These are phyloP conservation scores for Tetracladium maxilliforme DNA, from an alignment of 2,329 filamentous ascomycete genomes.

Conservation along the genomic window DNA sequence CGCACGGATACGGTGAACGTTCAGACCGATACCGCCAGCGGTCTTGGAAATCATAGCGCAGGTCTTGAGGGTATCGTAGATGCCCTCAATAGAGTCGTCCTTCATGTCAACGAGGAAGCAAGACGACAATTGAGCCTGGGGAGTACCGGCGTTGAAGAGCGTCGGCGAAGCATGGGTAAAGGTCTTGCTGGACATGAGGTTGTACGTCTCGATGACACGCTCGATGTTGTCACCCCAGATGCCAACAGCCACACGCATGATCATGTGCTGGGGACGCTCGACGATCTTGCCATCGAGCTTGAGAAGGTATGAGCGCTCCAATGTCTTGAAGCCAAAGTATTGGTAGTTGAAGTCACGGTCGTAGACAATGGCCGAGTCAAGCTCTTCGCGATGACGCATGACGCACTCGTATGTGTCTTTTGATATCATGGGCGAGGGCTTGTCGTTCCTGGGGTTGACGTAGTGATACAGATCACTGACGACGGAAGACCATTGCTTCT, in stretches of 20 bases:
- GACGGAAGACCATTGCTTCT: conserved; percentile 98
- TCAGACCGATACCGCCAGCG: conserved; percentile 92
- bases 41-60: conserved; percentile 99
- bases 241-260: conserved; percentile 96
- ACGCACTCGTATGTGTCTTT: conserved; percentile 80
- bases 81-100: conserved; percentile 97
- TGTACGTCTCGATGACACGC: conserved; percentile 92
- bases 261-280: conserved; percentile 97
- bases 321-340: conserved; percentile 99
- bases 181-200: conserved; percentile 96
- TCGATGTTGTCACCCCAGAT: conserved; percentile 94
- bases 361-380: conserved; percentile 98
- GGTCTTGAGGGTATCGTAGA: conserved; percentile 97
- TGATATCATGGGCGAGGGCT: conserved; percentile 85
- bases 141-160: conserved; percentile 94
- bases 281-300: conserved; percentile 93
- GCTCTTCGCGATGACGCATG: conserved; percentile 90
- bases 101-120: conserved; percentile 99
- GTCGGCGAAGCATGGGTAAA: conserved; percentile 98
- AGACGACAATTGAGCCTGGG: conserved; percentile 85
- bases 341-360: conserved; percentile 99
- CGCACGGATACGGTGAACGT: conserved; percentile 90
- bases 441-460: conserved; percentile 83
- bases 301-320: conserved; percentile 93
- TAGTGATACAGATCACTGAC: conserved; percentile 90